Evolutionary conservation across 1,139 yeast genomes (phyloP).

Genomic region (Pichia terricola): DNA sequence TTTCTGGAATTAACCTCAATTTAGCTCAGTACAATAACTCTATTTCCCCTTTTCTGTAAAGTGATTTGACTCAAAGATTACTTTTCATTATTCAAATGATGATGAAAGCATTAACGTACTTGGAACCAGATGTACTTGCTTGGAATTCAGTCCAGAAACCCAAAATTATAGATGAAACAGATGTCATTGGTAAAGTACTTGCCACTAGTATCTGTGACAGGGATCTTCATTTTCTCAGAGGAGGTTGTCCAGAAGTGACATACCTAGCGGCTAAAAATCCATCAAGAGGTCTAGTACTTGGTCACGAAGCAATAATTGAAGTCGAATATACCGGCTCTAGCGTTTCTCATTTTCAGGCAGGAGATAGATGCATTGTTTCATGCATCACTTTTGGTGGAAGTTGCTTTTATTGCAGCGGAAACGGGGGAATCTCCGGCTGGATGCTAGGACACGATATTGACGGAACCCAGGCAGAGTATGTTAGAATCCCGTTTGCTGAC

Average conservation of each 20-base stretch:
- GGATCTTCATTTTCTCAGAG: constrained; percentile 37
- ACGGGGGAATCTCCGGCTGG: constrained; percentile 33
- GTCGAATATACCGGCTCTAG: constrained; percentile 31
- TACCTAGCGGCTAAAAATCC: constrained; percentile 20
- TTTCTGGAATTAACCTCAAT: too few species aligned
- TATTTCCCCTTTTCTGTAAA: too few species aligned
- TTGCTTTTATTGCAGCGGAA: constrained; percentile 36
- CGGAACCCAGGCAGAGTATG: constrained; percentile 38
- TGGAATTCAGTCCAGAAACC: constrained; percentile 33
- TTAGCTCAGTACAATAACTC: too few species aligned
- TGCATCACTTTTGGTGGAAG: constrained; percentile 42
- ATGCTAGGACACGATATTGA: constrained; percentile 33
- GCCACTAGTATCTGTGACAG: constrained; percentile 42
- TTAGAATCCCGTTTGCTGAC: constrained; percentile 36
- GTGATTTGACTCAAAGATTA: too few species aligned
- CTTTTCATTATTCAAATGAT: background rate
- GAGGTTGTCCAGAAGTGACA: constrained; percentile 41
- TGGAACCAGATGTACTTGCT: constrained; percentile 29
- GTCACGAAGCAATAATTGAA: constrained; percentile 46
- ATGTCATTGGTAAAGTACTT: constrained; percentile 34
- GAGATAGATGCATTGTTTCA: constrained; percentile 38
- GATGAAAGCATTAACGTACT: constrained; percentile 39
- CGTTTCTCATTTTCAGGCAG: constrained; percentile 29
- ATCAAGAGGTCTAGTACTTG: constrained; percentile 27
- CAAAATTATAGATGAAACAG: constrained; percentile 27